These are phyloP conservation scores for Seiridium unicorne DNA, from an alignment of 2,329 filamentous ascomycete species.

Conservation along the genomic window DNA sequence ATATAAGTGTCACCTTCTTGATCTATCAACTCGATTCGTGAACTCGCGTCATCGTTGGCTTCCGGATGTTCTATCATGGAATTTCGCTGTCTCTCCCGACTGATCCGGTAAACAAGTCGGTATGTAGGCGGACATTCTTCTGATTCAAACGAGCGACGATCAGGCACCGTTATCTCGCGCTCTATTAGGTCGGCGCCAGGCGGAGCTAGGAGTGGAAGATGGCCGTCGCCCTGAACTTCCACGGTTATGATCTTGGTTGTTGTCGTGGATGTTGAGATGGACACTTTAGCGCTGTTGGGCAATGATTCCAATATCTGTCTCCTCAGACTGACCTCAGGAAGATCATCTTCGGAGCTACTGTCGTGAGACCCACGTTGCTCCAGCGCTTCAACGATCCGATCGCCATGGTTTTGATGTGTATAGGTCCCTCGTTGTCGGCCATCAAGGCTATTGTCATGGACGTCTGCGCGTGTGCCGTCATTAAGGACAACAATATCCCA, in stretches of 20 bases:
- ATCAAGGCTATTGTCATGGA: conserved; percentile 38
- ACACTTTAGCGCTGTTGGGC: conserved; percentile 55
- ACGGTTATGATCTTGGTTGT: conserved; percentile 65
- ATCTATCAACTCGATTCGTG: conserved; percentile 17
- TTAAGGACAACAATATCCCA: conserved; percentile 67
- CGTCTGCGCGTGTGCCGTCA: conserved; percentile 56
- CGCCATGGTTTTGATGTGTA: conserved; percentile 17
- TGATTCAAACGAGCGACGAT: conserved; percentile 15
- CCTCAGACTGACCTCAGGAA: conserved; percentile 46
- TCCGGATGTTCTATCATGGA: conserved; percentile 33
- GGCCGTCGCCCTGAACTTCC: conserved; percentile 54
- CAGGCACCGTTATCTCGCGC: conserved; percentile 30
- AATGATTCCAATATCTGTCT: conserved; percentile 54
- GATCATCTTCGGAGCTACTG: conserved; percentile 38
- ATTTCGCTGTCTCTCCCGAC: conserved; percentile 47
- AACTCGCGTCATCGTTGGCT: conserved; percentile 18
- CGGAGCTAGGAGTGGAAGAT: conserved; percentile 51
- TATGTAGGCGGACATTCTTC: conserved; percentile 36
- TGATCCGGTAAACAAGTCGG: conserved; percentile 59
- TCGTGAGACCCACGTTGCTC: conserved; percentile 27
- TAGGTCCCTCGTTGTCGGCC: conserved; percentile 26
- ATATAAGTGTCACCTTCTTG: conserved; percentile 17
- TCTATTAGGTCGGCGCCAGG: conserved; percentile 59
- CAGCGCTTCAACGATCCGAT: conserved; percentile 31
- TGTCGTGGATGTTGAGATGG: conserved; percentile 57